Conservation (phyloP, 108 stramenopile genomes). For the Chaetoceros tenuissimus region DNA sequence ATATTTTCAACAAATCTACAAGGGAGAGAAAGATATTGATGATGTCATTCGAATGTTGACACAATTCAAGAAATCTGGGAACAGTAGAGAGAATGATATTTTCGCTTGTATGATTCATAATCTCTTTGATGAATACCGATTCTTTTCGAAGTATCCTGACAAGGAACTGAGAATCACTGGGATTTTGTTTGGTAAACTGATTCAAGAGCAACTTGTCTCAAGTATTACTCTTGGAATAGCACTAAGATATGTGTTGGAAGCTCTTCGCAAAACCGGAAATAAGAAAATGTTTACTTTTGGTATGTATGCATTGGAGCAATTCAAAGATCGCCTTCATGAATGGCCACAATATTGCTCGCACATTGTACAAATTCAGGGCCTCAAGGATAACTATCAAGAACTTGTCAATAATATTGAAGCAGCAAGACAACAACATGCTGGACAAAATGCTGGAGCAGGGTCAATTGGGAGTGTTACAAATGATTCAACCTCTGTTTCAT, state of each 20-base stretch:
- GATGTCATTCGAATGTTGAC: constrained; percentile 95
- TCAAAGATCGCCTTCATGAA: constrained; percentile 91
- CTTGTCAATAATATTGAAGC: constrained; percentile 87
- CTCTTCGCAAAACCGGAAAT: constrained; percentile 84
- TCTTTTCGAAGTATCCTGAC: constrained; percentile 98
- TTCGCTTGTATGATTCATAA: constrained; percentile 99
- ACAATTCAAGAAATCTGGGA: constrained; percentile 88
- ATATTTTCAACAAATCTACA: constrained; percentile 98
- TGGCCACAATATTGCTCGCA: constrained; percentile 99
- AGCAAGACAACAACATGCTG: constrained; percentile 59
- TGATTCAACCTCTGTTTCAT: constrained; percentile 7
- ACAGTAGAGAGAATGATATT: constrained; percentile 91
- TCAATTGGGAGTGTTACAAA: constrained; percentile 11
- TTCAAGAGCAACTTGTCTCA: constrained; percentile 96
- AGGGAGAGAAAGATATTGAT: constrained; percentile 86
- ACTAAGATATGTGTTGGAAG: constrained; percentile 95
- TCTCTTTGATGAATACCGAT: constrained; percentile 97
- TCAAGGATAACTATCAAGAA: constrained; percentile 74
- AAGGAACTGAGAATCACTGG: constrained; percentile 99
- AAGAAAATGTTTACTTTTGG: constrained; percentile 98
- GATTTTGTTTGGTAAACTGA: constrained; percentile 92
- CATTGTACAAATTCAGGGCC: constrained; percentile 95
- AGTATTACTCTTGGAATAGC: constrained; percentile 98
- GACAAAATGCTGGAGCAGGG: constrained; percentile 20
- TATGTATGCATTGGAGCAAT: constrained; percentile 97